These are phyloP conservation scores for Microcera coccophila DNA, from an alignment of 2,329 filamentous ascomycete genomes.

Conservation along the genomic window DNA sequence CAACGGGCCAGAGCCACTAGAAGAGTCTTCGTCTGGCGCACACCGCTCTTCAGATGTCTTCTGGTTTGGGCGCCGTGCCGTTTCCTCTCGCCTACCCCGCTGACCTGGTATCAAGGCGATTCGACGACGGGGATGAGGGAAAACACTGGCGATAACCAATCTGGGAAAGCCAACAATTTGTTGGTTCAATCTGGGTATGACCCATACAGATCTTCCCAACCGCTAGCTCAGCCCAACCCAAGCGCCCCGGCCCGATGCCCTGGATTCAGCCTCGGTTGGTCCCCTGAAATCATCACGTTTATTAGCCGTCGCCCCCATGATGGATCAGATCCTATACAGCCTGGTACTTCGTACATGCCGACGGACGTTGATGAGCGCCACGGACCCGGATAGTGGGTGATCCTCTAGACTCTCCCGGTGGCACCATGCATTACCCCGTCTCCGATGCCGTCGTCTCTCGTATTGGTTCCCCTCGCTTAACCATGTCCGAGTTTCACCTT, in stretches of 20 bases:
- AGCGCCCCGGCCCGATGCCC: not conserved
- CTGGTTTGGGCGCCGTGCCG: too few relatives aligned
- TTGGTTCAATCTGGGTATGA: too few relatives aligned
- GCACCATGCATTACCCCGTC: not conserved
- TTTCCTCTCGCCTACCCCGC: too few relatives aligned
- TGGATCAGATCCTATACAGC: not conserved
- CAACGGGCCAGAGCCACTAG: too few relatives aligned
- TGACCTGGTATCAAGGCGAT: too few relatives aligned
- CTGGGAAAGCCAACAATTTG: too few relatives aligned
- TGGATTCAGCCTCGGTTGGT: not conserved
- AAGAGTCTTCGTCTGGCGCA: too few relatives aligned
- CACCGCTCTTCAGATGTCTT: too few relatives aligned
- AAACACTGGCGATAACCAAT: too few relatives aligned
- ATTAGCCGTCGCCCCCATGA: not conserved
- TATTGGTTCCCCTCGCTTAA: not conserved
- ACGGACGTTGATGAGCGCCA: slow-evolving; percentile 16
- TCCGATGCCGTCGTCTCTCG: not conserved
- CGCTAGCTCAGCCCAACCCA: not conserved
- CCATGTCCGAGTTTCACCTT: not conserved
- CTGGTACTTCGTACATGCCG: slow-evolving; percentile 1
- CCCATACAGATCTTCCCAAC: not conserved
- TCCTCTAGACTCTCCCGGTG: slow-evolving; percentile 1
- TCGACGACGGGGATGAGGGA: too few relatives aligned
- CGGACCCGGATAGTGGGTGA: slow-evolving; percentile 22
- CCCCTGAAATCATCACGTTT: not conserved